Percentiles rank a stretch among this genome's conserved stretches.
These are phyloP conservation scores for Teratosphaeria nubilosa DNA, from an alignment of 2,329 filamentous ascomycete species.

Conservation along the genomic window DNA sequence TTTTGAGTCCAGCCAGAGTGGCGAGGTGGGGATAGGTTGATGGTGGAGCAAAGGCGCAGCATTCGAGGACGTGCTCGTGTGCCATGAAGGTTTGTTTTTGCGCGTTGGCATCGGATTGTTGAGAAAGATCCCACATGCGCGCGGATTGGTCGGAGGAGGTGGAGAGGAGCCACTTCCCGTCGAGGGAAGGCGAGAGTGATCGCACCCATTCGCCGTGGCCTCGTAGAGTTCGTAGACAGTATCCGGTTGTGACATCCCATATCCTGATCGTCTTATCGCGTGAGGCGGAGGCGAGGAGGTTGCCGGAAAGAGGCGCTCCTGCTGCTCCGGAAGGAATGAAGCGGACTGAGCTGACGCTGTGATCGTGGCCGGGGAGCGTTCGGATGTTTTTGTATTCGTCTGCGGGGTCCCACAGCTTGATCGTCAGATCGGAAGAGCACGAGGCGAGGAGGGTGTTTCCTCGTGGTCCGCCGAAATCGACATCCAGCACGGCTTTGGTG, in stretches of 20 bases:
- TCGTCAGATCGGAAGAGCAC: constrained; percentile 81
- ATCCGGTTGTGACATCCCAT: constrained; percentile 90
- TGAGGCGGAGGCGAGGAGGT: constrained; percentile 76
- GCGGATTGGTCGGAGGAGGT: constrained; percentile 74
- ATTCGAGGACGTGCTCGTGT: constrained; percentile 79
- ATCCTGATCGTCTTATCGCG: constrained; percentile 76
- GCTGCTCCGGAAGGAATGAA: constrained; percentile 79
- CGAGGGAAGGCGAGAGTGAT: constrained; percentile 69
- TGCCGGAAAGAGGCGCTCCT: constrained; percentile 67
- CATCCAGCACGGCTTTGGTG: constrained; percentile 75
- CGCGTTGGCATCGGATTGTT: constrained; percentile 47
- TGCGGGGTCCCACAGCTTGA: constrained; percentile 87
- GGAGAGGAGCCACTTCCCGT: constrained; percentile 74
- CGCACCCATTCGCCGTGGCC: constrained; percentile 89
- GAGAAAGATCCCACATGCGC: constrained; percentile 73
- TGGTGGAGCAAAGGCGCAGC: constrained; percentile 75
- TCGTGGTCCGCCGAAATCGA: constrained; percentile 80
- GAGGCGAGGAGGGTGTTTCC: constrained; percentile 70
- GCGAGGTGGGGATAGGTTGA: constrained; percentile 69
- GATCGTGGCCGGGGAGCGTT: constrained; percentile 82
- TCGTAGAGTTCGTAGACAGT: constrained; percentile 79
- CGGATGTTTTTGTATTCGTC: constrained; percentile 94
- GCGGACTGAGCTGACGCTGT: constrained; percentile 78
- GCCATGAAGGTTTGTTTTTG: constrained; percentile 67
- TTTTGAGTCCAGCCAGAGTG: constrained; percentile 69